Evolutionary conservation across 164 flowering plant genomes (phyloP).

Genomic region (Tetracentron sinense): DNA sequence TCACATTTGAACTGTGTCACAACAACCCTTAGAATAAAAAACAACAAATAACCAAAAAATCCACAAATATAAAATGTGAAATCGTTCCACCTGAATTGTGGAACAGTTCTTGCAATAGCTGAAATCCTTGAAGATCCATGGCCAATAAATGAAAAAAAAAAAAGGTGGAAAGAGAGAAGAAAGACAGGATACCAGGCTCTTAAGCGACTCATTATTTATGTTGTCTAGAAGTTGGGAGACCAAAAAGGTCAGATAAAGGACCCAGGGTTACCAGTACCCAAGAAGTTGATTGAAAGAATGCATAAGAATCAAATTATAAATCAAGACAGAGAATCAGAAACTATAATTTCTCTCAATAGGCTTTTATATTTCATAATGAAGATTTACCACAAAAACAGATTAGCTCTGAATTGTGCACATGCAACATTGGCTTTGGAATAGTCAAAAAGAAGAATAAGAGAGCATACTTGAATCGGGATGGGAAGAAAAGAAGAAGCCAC

Average conservation of each 20-base stretch:
- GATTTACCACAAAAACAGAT: no score
- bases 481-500: not conserved
- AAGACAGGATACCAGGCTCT: no score
- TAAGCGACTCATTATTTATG: no score
- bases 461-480: not conserved
- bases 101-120: no score
- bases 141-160: no score
- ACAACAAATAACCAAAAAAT: conserved; percentile 1
- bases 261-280: no score
- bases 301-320: not conserved
- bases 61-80: not conserved
- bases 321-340: not conserved
- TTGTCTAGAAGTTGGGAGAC: conserved; percentile 15
- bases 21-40: not conserved
- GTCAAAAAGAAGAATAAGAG: not conserved
- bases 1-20: not conserved
- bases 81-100: no score
- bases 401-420: not conserved
- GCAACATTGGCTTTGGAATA: not conserved
- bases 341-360: not conserved
- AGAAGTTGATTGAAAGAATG: no score
- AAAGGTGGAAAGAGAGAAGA: no score
- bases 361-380: no score
- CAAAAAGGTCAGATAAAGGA: no score
- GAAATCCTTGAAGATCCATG: no score